These are phyloP conservation scores for Cucumis sativus DNA, from an alignment of 306 rosid species.

Conservation along the genomic window Cucumber_9930_V3 NC_026656.2:20859501-20860000, in stretches of 20 bases:
- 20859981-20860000: too few species aligned
- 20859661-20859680: slow-evolving; percentile 18
- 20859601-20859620: slow-evolving; percentile 13
- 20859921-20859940: slow-evolving; percentile 16
- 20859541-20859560: slow-evolving; percentile 30
- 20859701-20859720: slow-evolving; percentile 37
- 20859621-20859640: slow-evolving; percentile 23
- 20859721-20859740: slow-evolving; percentile 25
- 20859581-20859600: slow-evolving; percentile 44
- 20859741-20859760: slow-evolving; percentile 31
- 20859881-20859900: slow-evolving; percentile 42
- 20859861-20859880: slow-evolving; percentile 16
- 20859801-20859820: slow-evolving; percentile 23
- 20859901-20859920: slow-evolving; percentile 18
- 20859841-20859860: slow-evolving; percentile 9
- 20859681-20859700: slow-evolving; percentile 32
- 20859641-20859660: slow-evolving; percentile 29
- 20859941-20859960: neutral
- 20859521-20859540: slow-evolving; percentile 43
- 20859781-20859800: slow-evolving; percentile 23
- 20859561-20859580: slow-evolving; percentile 47
- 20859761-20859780: slow-evolving; percentile 18
- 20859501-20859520: neutral
- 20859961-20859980: neutral
- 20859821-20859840: slow-evolving; percentile 20